These are phyloP conservation scores for Fraxinus quadrangulata DNA, from an alignment of 257 asterid genomes.

Conservation along the genomic window DNA sequence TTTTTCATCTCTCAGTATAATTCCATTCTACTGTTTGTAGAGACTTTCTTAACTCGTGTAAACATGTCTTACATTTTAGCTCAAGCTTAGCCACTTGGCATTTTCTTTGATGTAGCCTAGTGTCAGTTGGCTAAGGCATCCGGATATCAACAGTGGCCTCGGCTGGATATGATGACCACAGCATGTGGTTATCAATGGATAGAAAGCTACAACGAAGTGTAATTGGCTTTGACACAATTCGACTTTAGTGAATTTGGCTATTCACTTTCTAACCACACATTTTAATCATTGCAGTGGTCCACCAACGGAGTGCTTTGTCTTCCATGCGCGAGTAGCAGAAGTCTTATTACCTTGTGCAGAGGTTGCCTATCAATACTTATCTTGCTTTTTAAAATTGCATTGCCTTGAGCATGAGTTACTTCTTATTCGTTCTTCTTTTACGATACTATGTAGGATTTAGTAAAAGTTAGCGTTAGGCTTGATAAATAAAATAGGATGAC, in stretches of 20 bases:
- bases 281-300: constrained; percentile 73
- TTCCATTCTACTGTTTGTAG: not conserved
- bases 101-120: not conserved
- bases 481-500: too few relatives aligned
- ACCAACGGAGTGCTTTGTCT: constrained; percentile 89
- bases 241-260: not conserved
- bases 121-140: constrained; percentile 6
- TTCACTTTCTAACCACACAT: constrained; percentile 20
- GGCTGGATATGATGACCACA: not conserved
- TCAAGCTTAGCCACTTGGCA: not conserved
- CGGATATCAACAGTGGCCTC: not conserved
- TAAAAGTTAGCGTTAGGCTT: too few relatives aligned
- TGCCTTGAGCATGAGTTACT: constrained; percentile 6
- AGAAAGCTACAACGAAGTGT: constrained; percentile 4
- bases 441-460: too few relatives aligned
- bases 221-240: constrained; percentile 10
- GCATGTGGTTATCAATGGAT: not conserved
- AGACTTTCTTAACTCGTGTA: too few relatives aligned
- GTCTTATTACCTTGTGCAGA: constrained; percentile 59
- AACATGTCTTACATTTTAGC: not conserved
- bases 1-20: not conserved
- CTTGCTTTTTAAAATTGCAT: constrained; percentile 19
- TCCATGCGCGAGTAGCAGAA: constrained; percentile 86
- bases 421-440: not conserved
- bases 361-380: constrained; percentile 41